These are phyloP conservation scores for Aspergillus asperescens DNA, from an alignment of 495 filamentous ascomycete genomes.

Conservation along the genomic window DNA sequence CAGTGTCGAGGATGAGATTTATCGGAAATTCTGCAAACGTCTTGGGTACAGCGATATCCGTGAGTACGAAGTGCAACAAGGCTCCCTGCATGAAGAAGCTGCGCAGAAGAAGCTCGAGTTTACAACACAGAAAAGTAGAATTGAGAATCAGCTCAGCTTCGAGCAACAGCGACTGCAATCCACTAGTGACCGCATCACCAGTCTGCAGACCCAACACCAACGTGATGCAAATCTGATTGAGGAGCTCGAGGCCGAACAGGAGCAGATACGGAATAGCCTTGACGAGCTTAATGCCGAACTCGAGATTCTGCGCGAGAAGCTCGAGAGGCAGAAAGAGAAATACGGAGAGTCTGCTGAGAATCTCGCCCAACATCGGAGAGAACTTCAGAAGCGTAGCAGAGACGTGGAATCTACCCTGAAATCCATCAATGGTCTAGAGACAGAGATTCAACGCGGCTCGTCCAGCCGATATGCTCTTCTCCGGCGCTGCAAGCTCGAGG, in stretches of 20 bases:
- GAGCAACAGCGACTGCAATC: slow-evolving; percentile 64
- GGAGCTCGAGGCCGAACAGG: slow-evolving; percentile 67
- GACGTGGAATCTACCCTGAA: slow-evolving; percentile 76
- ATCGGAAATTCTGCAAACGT: slow-evolving; percentile 77
- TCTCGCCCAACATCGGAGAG: slow-evolving; percentile 72
- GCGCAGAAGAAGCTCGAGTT: slow-evolving; percentile 83
- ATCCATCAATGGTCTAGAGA: slow-evolving; percentile 70
- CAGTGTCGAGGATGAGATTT: slow-evolving; percentile 83
- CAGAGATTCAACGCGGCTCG: slow-evolving; percentile 75
- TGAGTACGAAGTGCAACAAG: slow-evolving; percentile 88
- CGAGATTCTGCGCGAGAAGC: slow-evolving; percentile 64
- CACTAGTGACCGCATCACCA: slow-evolving; percentile 63
- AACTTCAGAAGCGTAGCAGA: slow-evolving; percentile 77
- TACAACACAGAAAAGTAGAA: slow-evolving; percentile 70
- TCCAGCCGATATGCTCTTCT: slow-evolving; percentile 77
- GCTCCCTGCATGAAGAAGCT: slow-evolving; percentile 81
- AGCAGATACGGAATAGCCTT: slow-evolving; percentile 64
- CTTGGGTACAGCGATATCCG: slow-evolving; percentile 86
- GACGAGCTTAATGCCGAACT: slow-evolving; percentile 70
- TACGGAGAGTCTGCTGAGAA: slow-evolving; percentile 66
- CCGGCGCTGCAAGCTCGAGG: slow-evolving; percentile 86
- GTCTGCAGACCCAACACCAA: slow-evolving; percentile 58
- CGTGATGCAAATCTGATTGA: slow-evolving; percentile 61
- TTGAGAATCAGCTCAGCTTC: slow-evolving; percentile 75
- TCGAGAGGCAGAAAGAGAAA: slow-evolving; percentile 61